Percentiles rank a stretch among this genome's conserved stretches.
Conservation (phyloP, 441 rosid genomes). For the Melastoma candidum region DNA sequence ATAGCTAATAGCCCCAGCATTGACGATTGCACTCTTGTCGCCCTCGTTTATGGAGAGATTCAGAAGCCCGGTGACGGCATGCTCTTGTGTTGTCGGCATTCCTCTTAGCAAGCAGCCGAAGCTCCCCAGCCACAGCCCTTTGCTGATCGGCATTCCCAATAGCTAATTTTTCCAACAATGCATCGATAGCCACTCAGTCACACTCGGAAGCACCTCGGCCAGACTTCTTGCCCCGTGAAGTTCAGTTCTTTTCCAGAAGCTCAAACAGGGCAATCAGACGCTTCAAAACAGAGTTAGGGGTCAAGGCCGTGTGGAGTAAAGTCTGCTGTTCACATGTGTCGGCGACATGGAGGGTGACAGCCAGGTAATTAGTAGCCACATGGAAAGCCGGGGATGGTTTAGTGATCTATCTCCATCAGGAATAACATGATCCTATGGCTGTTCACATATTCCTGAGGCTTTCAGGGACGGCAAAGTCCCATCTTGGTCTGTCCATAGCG, state of each 20-base stretch:
- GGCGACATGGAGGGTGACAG: no score
- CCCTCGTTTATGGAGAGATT: conserved; percentile 90
- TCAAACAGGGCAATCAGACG: conserved; percentile 83
- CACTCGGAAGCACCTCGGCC: conserved; percentile 69
- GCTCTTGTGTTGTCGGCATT: conserved; percentile 93
- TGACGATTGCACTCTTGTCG: conserved; percentile 83
- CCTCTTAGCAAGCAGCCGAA: conserved; percentile 83
- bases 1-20: conserved; percentile 64
- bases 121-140: conserved; percentile 95
- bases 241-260: conserved; percentile 69
- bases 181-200: conserved; percentile 53
- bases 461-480: no score
- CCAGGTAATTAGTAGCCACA: no score
- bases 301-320: conserved; percentile 62
- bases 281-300: conserved; percentile 83
- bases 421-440: no score
- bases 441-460: no score
- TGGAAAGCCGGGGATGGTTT: no score
- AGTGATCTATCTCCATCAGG: no score
- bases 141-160: conserved; percentile 61
- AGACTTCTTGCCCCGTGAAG: conserved; percentile 38
- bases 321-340: conserved; percentile 44
- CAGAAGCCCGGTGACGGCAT: conserved; percentile 92
- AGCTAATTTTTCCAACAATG: conserved; percentile 52
- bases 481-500: no score